phyloP scores from a whole-genome alignment of 2,329 filamentous ascomycete genomes.

The Rhynchosporium graminicola region DNA sequence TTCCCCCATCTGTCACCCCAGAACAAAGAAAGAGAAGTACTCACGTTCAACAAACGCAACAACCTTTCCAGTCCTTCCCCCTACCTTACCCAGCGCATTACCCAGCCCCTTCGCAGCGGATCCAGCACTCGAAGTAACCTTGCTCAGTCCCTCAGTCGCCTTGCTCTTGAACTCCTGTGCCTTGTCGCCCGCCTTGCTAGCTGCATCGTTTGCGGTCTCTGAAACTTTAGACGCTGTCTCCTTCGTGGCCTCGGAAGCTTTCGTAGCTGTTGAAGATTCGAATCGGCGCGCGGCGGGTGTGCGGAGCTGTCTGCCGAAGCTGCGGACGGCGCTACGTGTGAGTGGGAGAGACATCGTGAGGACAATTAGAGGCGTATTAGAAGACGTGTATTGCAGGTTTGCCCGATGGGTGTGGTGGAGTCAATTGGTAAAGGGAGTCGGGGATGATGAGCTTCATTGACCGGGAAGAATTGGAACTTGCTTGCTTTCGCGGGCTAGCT shows the following conservation, averaged over 20 bases:
- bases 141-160: constrained; percentile 72
- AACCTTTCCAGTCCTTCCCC: constrained; percentile 78
- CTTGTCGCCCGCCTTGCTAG: constrained; percentile 57
- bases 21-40: constrained; percentile 42
- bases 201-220: constrained; percentile 48
- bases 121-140: constrained; percentile 77
- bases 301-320: constrained; percentile 34
- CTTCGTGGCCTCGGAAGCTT: constrained; percentile 49
- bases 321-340: constrained; percentile 38
- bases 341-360: constrained; percentile 38
- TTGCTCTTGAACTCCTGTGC: too few relatives aligned
- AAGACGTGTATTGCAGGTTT: constrained; percentile 1
- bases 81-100: constrained; percentile 71
- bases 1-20: neutral
- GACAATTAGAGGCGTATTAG: neutral
- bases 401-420: neutral
- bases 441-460: constrained; percentile 4
- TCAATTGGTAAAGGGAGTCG: constrained; percentile 6
- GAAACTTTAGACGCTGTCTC: constrained; percentile 47
- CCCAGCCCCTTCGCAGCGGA: constrained; percentile 69
- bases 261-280: constrained; percentile 57
- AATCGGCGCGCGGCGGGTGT: constrained; percentile 47
- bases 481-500: constrained; percentile 4
- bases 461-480: constrained; percentile 9
- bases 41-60: constrained; percentile 84